Base-by-base conservation (phyloP, 2,329 filamentous ascomycete genomes). In the Coniochaeta hoffmannii region DNA sequence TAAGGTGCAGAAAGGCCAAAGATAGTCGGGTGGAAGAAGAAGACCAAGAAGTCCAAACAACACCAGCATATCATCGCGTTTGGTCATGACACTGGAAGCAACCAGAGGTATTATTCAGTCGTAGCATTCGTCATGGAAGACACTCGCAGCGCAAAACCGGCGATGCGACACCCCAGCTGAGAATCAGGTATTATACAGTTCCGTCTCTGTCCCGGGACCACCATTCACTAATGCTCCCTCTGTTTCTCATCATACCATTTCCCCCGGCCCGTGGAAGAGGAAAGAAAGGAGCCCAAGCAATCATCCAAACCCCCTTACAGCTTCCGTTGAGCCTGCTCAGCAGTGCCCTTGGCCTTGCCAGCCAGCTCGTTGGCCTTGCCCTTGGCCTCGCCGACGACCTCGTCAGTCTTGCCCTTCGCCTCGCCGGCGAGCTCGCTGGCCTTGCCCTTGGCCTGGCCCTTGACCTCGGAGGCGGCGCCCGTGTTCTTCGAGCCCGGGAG, bases 401-500 rank as follows among this genome's bases (percentile, higher is more conserved):
- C 68, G 8, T 60, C 68, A 1, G 72, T 74, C 60, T 77, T 76
- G 38, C 71, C 70, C 60, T 72, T 65, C 4, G 61, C 57, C 53
- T 66, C 56, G 8, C 51, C 56, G 10, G 61, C 57, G 53, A 57
- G 56, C 38, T 50, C 38, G 12, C 55, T 64, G 19, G 61, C 66
- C 62, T 71, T 69, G n/a, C 69, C 72, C 12, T 68, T 66, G 2
- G 69, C 66, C 59, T 73, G 68, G 54, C 66, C 66, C 19, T 61
- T 62, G 50, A 63, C 49, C 3, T 77, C 65, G 6, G 70, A 62
- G 12, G 69, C 67, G 26, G 70, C 71, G 28, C 77, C 69, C 67
- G 81, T 81, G 53, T 76, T 70, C 65, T 83, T 83, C 57, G 70
- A 9, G 12, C 22, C 50, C n/a, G n/a, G n/a, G 31, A 34, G 64